Conservation (phyloP, 768 basidiomycete species). For the Termitomyces sp. region DNA sequence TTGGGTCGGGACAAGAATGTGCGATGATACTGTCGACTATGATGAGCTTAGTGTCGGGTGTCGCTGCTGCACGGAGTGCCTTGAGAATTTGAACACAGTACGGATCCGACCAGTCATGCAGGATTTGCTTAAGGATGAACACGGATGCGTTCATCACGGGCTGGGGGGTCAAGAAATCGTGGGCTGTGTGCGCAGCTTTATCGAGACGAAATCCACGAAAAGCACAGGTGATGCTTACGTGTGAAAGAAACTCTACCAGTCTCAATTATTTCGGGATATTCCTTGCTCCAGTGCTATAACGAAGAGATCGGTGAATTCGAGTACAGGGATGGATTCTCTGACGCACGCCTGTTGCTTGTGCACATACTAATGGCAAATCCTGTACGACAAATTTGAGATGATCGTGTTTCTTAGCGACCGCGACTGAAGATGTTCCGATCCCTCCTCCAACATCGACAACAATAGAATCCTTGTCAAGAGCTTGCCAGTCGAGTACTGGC, state of each 20-base stretch:
- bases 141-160: constrained; percentile 27
- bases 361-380: constrained; percentile 15
- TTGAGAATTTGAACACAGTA: constrained; percentile 24
- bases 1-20: constrained; percentile 16
- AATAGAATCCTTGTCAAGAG: constrained; percentile 13
- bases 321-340: background rate
- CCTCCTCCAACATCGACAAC: constrained; percentile 27
- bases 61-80: constrained; percentile 19
- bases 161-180: constrained; percentile 32
- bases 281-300: constrained; percentile 3
- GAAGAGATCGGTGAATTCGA: background rate
- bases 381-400: constrained; percentile 21
- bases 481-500: constrained; percentile 19
- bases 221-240: background rate
- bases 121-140: constrained; percentile 27
- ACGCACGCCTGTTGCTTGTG: constrained; percentile 10
- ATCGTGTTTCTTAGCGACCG: constrained; percentile 13
- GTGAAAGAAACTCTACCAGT: constrained; percentile 1
- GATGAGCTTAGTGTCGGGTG: constrained; percentile 27
- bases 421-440: constrained; percentile 10
- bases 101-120: constrained; percentile 35
- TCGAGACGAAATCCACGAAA: background rate
- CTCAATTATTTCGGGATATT: background rate
- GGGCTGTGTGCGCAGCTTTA: constrained; percentile 11
- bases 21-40: constrained; percentile 30